Percentiles rank a stretch among this genome's conserved stretches.
These are phyloP conservation scores for Sequoiadendron giganteum DNA, from an alignment of 75 land plant species.

Conservation along the genomic window DNA sequence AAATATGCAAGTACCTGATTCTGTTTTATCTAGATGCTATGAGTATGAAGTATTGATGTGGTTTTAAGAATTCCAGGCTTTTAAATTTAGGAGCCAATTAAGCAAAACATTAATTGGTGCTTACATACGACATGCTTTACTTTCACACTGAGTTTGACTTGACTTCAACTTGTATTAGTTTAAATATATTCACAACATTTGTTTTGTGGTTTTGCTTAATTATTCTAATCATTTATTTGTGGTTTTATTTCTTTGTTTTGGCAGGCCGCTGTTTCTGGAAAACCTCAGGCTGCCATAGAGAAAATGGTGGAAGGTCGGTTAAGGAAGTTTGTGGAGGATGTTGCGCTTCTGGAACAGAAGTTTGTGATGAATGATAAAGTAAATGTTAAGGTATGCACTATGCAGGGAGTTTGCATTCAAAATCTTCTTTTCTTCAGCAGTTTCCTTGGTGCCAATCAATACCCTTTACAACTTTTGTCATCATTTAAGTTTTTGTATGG, in stretches of 20 bases:
- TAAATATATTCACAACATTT: neutral
- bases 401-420: neutral
- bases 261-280: conserved; percentile 80
- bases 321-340: conserved; percentile 81
- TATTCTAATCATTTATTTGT: neutral
- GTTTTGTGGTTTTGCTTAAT: neutral
- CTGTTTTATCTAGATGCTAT: neutral
- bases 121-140: neutral
- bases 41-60: neutral
- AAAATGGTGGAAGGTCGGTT: conserved; percentile 96
- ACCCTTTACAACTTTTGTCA: neutral
- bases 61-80: neutral
- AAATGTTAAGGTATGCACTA: conserved; percentile 78
- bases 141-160: neutral
- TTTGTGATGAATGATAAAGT: conserved; percentile 73
- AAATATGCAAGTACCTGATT: neutral
- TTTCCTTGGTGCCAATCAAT: neutral
- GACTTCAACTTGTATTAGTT: neutral
- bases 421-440: neutral
- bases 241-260: conserved; percentile 10
- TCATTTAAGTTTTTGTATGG: neutral
- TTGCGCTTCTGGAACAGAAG: conserved; percentile 83
- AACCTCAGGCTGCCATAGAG: conserved; percentile 70
- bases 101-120: neutral
- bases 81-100: neutral